Conservation (phyloP, 306 rosid genomes). For the Vicia faba region DNA sequence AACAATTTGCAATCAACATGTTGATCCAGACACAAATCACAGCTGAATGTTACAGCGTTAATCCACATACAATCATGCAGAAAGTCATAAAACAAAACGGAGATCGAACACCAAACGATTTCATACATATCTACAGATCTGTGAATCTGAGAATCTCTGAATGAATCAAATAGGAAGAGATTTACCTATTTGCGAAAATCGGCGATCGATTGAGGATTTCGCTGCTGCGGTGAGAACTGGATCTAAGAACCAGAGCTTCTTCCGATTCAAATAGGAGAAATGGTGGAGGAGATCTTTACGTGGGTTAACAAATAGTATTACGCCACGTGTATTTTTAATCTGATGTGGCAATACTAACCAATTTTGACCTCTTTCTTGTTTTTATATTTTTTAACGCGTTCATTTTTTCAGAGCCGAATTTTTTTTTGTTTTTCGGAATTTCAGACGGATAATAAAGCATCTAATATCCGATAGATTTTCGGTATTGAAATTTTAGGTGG, state of each 20-base stretch:
- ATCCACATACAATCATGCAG: background rate
- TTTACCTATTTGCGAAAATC: constrained; percentile 30
- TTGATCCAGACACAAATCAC: background rate
- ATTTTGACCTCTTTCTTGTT: constrained; percentile 3
- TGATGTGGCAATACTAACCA: constrained; percentile 20
- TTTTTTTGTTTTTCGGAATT: background rate
- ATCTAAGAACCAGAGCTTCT: background rate
- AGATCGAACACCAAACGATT: constrained; percentile 18
- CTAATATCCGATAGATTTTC: background rate
- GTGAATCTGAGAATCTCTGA: background rate
- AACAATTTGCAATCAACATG: background rate
- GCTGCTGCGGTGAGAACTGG: background rate
- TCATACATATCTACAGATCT: constrained; percentile 14
- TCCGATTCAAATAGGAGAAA: background rate
- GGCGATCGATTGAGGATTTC: background rate
- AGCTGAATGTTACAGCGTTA: background rate
- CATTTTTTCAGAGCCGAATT: background rate
- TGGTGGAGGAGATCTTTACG: constrained; percentile 6
- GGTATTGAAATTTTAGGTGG: background rate
- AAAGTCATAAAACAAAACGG: background rate
- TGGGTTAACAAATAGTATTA: background rate
- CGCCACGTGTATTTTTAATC: background rate
- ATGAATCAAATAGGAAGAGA: background rate
- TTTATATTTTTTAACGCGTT: background rate
- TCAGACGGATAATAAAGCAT: constrained; percentile 2